Base-by-base conservation (phyloP, 306 rosid genomes). In the Geum urbanum region DNA sequence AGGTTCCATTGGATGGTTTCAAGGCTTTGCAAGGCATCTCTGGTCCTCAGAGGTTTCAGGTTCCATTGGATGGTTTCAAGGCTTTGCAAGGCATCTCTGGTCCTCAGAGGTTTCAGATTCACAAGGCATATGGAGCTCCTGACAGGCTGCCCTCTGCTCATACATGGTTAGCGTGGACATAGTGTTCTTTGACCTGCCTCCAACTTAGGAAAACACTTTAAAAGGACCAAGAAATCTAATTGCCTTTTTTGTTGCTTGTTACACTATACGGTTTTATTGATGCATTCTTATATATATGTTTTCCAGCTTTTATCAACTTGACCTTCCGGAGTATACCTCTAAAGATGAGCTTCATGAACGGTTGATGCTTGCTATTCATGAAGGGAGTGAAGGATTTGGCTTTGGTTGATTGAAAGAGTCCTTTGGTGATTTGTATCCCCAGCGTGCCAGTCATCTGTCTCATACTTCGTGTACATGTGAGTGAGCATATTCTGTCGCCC, bases 1-100 rank as follows among this genome's bases (percentile, higher is more conserved):
- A 8, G 60, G 0, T 22, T 4, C n/a, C n/a, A n/a, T n/a, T n/a
- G n/a, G n/a, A n/a, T n/a, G n/a, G n/a, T n/a, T n/a, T n/a, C n/a
- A n/a, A n/a, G n/a, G n/a, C n/a, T n/a, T n/a, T n/a, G n/a, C n/a
- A n/a, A n/a, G n/a, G n/a, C n/a, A n/a, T n/a, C n/a, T n/a, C n/a
- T n/a, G n/a, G n/a, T n/a, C n/a, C n/a, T n/a, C n/a, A n/a, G n/a
- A n/a, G n/a, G 73, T 72, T 80, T 72, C 89, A 95, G 99, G 96
- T 95, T 83, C 99, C 99, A 5, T 78, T 95, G 86, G 99, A 95
- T 72, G 99, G 99, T 68, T 95, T 95, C 74, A 91, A 78, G 86
- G 97, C 97, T 46, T 84, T 95, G 88, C 97, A 95, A 87, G 99
- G 99, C 66, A 91, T 95, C 68, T 95, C 99, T 66, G 99, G 99